Percentiles rank a stretch among this genome's conserved stretches.
Evolutionary conservation across 768 basidiomycete genomes (phyloP).

Genomic region (Daedaleopsis sinensis): DNA sequence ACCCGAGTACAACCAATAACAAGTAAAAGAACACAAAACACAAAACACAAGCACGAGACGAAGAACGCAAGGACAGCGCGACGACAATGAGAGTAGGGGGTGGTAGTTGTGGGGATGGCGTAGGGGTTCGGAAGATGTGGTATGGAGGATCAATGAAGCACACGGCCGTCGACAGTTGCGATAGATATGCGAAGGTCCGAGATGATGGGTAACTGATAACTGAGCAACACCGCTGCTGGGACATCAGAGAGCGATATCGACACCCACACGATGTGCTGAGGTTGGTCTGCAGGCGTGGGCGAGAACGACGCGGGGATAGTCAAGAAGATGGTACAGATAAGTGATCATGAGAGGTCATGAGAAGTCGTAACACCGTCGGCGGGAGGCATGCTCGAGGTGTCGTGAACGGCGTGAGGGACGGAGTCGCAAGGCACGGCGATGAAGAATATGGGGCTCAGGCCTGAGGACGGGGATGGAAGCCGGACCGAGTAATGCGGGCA

Average conservation of each 20-base stretch:
- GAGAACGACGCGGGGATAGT: not conserved
- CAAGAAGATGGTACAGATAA: not conserved
- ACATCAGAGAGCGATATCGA: too few species aligned
- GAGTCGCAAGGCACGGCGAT: too few species aligned
- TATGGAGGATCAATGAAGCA: too few species aligned
- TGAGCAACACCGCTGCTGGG: not conserved
- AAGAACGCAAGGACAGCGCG: not conserved
- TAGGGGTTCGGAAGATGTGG: not conserved
- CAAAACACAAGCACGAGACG: not conserved
- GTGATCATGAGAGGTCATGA: slow-evolving; percentile 9
- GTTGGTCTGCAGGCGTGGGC: not conserved
- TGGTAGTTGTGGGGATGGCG: not conserved
- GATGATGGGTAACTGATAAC: too few species aligned
- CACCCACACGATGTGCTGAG: too few species aligned
- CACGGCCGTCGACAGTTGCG: too few species aligned
- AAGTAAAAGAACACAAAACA: not conserved
- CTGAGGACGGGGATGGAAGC: not conserved
- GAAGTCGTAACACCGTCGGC: not conserved
- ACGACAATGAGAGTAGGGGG: not conserved
- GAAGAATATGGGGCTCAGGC: too few species aligned
- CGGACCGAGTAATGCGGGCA: not conserved
- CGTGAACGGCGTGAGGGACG: too few species aligned
- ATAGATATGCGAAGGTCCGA: too few species aligned
- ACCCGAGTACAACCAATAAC: not conserved
- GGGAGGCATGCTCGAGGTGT: not conserved